Percentiles rank a stretch among this genome's conserved stretches.
Conservation (phyloP, 331 rosid species). For the Erythrophleum ivorense region DNA sequence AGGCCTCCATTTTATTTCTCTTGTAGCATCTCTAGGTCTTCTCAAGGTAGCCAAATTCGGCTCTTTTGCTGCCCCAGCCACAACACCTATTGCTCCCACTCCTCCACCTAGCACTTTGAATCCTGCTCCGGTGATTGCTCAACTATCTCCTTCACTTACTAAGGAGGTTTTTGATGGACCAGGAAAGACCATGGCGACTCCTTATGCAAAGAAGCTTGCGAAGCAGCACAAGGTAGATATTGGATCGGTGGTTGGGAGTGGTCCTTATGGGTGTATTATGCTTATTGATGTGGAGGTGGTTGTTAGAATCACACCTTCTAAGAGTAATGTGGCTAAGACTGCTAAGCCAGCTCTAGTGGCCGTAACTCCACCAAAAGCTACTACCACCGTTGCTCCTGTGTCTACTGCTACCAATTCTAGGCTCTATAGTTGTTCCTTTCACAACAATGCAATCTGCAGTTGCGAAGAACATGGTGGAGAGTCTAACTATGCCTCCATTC, state of each 20-base stretch:
- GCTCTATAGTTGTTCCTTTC: constrained; percentile 40
- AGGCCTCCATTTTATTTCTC: too few species aligned
- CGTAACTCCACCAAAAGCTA: constrained; percentile 48
- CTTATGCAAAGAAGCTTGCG: constrained; percentile 5
- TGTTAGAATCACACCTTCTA: constrained; percentile 36
- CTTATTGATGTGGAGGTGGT: constrained; percentile 44
- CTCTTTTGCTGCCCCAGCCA: constrained; percentile 36
- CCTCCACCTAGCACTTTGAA: constrained; percentile 47
- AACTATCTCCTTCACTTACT: constrained; percentile 49
- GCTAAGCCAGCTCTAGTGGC: constrained; percentile 39
- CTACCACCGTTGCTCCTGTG: constrained; percentile 36
- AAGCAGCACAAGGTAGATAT: too few species aligned
- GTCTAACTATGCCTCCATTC: constrained; percentile 86
- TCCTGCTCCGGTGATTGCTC: constrained; percentile 61
- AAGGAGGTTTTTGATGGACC: constrained; percentile 48
- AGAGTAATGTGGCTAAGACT: constrained; percentile 25
- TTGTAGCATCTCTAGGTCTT: too few species aligned
- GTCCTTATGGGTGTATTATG: constrained; percentile 53
- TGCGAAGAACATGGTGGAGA: constrained; percentile 83
- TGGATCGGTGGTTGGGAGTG: too few species aligned
- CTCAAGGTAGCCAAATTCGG: constrained; percentile 54
- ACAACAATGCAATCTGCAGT: constrained; percentile 93
- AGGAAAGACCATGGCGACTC: constrained; percentile 75
- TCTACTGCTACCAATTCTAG: constrained; percentile 60
- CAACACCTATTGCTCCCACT: constrained; percentile 39